Conservation (phyloP, 2,329 filamentous ascomycete genomes). For the Sporothrix luriei region DNA sequence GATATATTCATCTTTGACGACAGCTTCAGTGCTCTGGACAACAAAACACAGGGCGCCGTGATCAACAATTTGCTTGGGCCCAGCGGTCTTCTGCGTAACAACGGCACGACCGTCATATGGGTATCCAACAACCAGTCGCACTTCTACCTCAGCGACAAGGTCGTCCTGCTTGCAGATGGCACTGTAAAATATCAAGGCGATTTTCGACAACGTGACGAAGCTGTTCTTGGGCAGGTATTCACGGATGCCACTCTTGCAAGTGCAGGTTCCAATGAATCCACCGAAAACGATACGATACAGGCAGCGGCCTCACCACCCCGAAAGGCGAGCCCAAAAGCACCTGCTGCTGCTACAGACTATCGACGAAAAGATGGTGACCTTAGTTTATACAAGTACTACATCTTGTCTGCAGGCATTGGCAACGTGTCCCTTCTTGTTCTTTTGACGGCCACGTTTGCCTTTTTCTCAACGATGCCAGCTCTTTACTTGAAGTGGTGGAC, state of each 20-base stretch:
- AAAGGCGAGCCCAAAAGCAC: neutral
- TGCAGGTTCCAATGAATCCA: neutral
- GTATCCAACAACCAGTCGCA: slow-evolving; percentile 43
- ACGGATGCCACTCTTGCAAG: neutral
- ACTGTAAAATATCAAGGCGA: slow-evolving; percentile 43
- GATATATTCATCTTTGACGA: slow-evolving; percentile 45
- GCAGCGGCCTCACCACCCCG: neutral
- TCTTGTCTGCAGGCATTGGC: slow-evolving; percentile 38
- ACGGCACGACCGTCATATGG: slow-evolving; percentile 42
- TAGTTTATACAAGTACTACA: slow-evolving; percentile 46
- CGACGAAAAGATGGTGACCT: slow-evolving; percentile 43
- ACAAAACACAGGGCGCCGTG: slow-evolving; percentile 41
- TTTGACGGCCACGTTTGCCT: slow-evolving; percentile 39
- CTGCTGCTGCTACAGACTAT: slow-evolving; percentile 32
- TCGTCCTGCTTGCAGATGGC: slow-evolving; percentile 46
- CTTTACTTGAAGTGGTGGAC: slow-evolving; percentile 49
- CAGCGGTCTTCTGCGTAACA: slow-evolving; percentile 40
- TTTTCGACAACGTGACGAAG: neutral
- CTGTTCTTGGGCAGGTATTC: neutral
- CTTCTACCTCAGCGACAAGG: slow-evolving; percentile 47
- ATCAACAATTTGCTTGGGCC: slow-evolving; percentile 42
- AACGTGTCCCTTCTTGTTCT: slow-evolving; percentile 40
- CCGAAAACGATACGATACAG: neutral
- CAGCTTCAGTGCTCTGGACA: slow-evolving; percentile 45
- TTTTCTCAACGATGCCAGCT: slow-evolving; percentile 45